Evolutionary conservation across 2,329 filamentous ascomycete genomes (phyloP).

Genomic region (Claviceps humidiphila): DNA sequence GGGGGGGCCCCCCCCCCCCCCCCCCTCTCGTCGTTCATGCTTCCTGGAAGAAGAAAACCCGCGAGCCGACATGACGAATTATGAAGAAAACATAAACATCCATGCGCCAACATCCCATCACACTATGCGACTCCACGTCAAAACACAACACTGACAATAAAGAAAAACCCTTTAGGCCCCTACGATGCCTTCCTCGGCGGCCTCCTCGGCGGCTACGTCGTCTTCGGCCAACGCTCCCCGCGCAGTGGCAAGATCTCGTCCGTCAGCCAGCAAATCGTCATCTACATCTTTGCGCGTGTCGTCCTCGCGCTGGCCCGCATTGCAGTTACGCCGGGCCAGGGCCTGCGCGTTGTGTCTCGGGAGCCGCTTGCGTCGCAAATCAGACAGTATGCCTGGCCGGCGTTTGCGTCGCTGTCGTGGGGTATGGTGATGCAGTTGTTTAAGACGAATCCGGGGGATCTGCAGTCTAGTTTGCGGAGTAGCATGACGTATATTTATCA

Average conservation of each 20-base stretch:
- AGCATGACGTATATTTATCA: constrained; percentile 97
- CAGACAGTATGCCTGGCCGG: constrained; percentile 71
- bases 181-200: constrained; percentile 82
- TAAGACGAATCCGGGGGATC: constrained; percentile 75
- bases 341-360: constrained; percentile 36
- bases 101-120: background rate
- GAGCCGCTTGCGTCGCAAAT: constrained; percentile 37
- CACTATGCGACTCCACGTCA: background rate
- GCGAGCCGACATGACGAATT: background rate
- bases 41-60: background rate
- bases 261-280: constrained; percentile 92
- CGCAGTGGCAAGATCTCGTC: constrained; percentile 58
- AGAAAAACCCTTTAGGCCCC: constrained; percentile 30
- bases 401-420: constrained; percentile 86
- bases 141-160: background rate
- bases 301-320: constrained; percentile 73
- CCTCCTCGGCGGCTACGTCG: constrained; percentile 77
- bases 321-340: constrained; percentile 52
- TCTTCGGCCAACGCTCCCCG: constrained; percentile 60
- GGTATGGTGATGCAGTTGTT: constrained; percentile 92
- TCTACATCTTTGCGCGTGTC: constrained; percentile 93
- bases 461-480: constrained; percentile 81
- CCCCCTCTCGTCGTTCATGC: too few species aligned
- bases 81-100: background rate
- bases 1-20: background rate